Percentiles rank a stretch among this genome's conserved stretches.
Conservation (phyloP, 1,284 basidiomycete species). For the Taiwanofungus camphoratus region DNA sequence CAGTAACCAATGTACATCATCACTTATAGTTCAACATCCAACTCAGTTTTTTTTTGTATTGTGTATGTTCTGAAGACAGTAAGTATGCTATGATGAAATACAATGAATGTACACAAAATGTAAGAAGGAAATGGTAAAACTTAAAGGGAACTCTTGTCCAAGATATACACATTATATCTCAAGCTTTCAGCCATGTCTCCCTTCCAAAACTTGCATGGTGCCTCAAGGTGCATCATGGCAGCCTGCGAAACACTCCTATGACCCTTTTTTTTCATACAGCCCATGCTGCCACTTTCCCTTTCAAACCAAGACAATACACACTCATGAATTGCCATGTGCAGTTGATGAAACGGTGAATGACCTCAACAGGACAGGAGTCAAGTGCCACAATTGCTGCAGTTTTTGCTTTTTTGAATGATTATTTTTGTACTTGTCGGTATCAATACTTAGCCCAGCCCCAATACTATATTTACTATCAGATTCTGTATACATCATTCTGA, state of each 20-base stretch:
- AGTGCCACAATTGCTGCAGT: slow-evolving; percentile 16
- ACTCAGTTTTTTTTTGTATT: no score
- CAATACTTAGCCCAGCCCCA: slow-evolving; percentile 12
- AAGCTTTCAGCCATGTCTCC: no score
- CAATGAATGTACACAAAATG: no score
- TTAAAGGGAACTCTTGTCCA: no score
- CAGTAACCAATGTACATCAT: no score
- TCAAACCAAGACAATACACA: slow-evolving; percentile 15
- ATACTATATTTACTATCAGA: slow-evolving; percentile 6
- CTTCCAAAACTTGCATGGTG: no score
- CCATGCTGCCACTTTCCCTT: slow-evolving; percentile 16
- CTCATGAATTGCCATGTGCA: slow-evolving; percentile 18
- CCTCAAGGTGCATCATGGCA: slow-evolving; percentile 8
- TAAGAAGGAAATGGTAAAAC: no score
- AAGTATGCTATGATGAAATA: no score
- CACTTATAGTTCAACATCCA: no score
- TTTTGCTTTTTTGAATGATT: slow-evolving; percentile 14
- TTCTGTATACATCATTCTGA: background rate
- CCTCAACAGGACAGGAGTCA: slow-evolving; percentile 18
- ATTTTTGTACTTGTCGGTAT: slow-evolving; percentile 4
- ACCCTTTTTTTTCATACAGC: slow-evolving; percentile 14
- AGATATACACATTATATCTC: no score
- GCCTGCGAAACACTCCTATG: slow-evolving; percentile 12
- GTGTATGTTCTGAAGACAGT: no score
- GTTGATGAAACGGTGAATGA: slow-evolving; percentile 20